Percentiles rank a stretch among this genome's conserved stretches.
Evolutionary conservation across 169 alveolate species (phyloP).

Genomic region (Fabrea salina): DNA sequence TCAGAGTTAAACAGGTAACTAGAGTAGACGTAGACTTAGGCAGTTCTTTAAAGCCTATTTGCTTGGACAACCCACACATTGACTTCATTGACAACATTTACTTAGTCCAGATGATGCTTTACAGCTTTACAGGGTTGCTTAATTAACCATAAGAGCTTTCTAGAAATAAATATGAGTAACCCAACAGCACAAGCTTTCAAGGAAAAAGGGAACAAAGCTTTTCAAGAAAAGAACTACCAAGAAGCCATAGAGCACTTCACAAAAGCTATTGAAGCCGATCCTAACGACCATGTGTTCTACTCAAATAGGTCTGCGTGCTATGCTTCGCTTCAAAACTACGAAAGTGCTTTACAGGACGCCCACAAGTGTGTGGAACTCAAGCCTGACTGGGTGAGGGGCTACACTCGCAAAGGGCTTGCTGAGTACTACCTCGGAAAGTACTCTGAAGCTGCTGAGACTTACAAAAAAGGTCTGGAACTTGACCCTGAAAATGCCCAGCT

Average conservation of each 20-base stretch:
- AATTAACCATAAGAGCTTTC: no score
- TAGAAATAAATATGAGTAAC: no score
- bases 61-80: no score
- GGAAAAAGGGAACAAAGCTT: conserved; percentile 91
- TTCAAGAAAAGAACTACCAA: conserved; percentile 89
- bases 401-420: conserved; percentile 89
- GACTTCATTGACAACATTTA: no score
- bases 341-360: conserved; percentile 92
- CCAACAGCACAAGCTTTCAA: conserved; percentile 84
- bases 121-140: no score
- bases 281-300: conserved; percentile 89
- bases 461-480: conserved; percentile 82
- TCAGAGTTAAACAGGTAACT: no score
- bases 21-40: no score
- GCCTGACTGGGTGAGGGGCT: conserved; percentile 94
- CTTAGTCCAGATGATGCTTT: no score
- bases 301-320: conserved; percentile 94
- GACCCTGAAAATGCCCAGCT: conserved; percentile 88
- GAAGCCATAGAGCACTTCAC: conserved; percentile 90
- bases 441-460: conserved; percentile 86
- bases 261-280: conserved; percentile 88
- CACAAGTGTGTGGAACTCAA: conserved; percentile 87
- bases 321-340: conserved; percentile 80
- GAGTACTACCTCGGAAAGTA: conserved; percentile 76
- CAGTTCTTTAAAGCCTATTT: no score